Evolutionary conservation across 1,284 basidiomycete species (phyloP).

Genomic region (Pterula multifida): DNA sequence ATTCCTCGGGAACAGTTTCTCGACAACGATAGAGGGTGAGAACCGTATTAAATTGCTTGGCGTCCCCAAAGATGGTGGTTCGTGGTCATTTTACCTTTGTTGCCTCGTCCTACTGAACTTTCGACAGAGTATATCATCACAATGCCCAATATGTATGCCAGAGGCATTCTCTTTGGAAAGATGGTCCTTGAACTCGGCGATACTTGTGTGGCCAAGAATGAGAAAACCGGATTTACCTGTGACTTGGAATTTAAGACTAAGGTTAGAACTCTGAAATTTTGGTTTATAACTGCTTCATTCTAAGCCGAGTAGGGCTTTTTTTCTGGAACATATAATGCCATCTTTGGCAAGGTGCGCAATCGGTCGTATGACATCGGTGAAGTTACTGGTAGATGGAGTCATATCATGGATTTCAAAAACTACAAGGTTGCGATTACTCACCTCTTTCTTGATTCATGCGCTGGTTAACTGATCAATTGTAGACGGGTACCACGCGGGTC

Average conservation of each 20-base stretch:
- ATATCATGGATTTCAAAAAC: conserved; percentile 80
- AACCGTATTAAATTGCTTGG: conserved; percentile 78
- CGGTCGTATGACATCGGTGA: conserved; percentile 72
- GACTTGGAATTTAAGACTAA: conserved; percentile 98
- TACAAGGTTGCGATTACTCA: conserved; percentile 33
- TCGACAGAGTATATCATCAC: conserved; percentile 68
- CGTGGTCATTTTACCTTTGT: conserved; percentile 14
- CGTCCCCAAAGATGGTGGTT: conserved; percentile 76
- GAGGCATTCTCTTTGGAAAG: conserved; percentile 95
- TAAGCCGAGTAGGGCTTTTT: conserved; percentile 71
- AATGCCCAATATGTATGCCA: conserved; percentile 98
- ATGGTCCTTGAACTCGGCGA: conserved; percentile 98
- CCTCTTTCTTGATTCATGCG: not conserved
- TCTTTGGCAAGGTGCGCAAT: conserved; percentile 71
- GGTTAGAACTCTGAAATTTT: conserved; percentile 25
- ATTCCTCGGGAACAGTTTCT: conserved; percentile 94
- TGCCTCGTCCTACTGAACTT: conserved; percentile 1
- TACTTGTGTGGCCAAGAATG: conserved; percentile 77
- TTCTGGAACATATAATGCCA: conserved; percentile 90
- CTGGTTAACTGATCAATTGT: conserved; percentile 5
- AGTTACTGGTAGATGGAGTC: conserved; percentile 85
- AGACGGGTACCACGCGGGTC: conserved; percentile 61
- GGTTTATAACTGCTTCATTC: conserved; percentile 2
- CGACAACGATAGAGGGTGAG: conserved; percentile 94
- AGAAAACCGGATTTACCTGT: conserved; percentile 60